phyloP scores from a whole-genome alignment of 306 rosid species.

The Vachellia pachyceras region DNA sequence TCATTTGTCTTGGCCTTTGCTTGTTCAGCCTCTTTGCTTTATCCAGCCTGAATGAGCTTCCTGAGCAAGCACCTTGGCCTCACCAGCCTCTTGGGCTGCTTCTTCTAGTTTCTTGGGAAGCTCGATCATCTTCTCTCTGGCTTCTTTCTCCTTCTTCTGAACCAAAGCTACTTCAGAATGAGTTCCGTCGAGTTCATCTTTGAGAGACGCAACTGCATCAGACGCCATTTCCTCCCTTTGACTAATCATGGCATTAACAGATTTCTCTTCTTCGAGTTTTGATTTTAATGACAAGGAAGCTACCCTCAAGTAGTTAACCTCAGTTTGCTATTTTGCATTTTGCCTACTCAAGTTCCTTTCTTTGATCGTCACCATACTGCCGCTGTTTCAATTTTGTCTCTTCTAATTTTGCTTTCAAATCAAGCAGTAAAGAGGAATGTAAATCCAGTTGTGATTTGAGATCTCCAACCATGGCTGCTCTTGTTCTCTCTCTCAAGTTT shows the following conservation, averaged over 20 bases:
- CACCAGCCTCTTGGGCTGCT: slow-evolving; percentile 64
- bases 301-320: slow-evolving; percentile 61
- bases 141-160: slow-evolving; percentile 69
- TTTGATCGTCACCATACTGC: not conserved
- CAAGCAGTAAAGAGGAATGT: slow-evolving; percentile 15
- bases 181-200: slow-evolving; percentile 60
- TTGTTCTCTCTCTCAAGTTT: slow-evolving; percentile 24
- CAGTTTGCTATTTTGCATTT: slow-evolving; percentile 41
- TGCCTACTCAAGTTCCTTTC: slow-evolving; percentile 60
- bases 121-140: slow-evolving; percentile 57
- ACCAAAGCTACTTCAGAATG: slow-evolving; percentile 60
- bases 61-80: slow-evolving; percentile 59
- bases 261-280: slow-evolving; percentile 66
- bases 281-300: slow-evolving; percentile 57
- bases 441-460: not conserved
- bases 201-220: slow-evolving; percentile 63
- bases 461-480: slow-evolving; percentile 11
- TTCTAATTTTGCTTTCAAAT: slow-evolving; percentile 4
- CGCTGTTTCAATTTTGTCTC: not conserved
- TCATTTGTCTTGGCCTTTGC: slow-evolving; percentile 73
- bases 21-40: slow-evolving; percentile 65
- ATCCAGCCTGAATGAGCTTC: slow-evolving; percentile 52
- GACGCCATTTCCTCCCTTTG: slow-evolving; percentile 77
- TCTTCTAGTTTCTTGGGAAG: slow-evolving; percentile 61
- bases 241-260: slow-evolving; percentile 49